A percentile compares a stretch with the other conserved stretches of the same genome.
Conservation (phyloP, 306 rosid genomes). For the Sophora flavescens region DNA sequence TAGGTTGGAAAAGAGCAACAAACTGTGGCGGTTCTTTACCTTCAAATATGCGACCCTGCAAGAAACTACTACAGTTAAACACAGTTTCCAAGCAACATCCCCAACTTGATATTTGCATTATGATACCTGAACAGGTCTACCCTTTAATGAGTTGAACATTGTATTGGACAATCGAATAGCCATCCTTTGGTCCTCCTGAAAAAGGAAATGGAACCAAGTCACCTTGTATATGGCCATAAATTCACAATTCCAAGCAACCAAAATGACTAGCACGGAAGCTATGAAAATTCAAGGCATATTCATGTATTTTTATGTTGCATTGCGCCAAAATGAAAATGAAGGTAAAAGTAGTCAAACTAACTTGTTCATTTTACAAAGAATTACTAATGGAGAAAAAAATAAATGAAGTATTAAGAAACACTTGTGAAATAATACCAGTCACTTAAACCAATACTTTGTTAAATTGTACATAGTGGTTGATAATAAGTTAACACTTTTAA, state of each 20-base stretch:
- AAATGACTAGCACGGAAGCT: conserved; percentile 15
- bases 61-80: conserved; percentile 50
- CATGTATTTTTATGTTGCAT: conserved; percentile 8
- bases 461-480: neutral
- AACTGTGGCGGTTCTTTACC: conserved; percentile 97
- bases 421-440: neutral
- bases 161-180: conserved; percentile 86
- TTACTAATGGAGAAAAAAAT: conserved; percentile 4
- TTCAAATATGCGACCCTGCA: conserved; percentile 89
- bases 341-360: too few species aligned
- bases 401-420: neutral
- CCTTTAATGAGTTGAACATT: conserved; percentile 95
- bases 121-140: conserved; percentile 96
- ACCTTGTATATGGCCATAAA: conserved; percentile 36
- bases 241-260: neutral
- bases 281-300: conserved; percentile 21
- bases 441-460: neutral
- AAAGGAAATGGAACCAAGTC: conserved; percentile 39
- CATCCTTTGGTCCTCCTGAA: conserved; percentile 92
- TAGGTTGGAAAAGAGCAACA: conserved; percentile 90
- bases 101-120: conserved; percentile 46
- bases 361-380: too few species aligned
- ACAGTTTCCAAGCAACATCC: conserved; percentile 34
- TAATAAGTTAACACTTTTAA: neutral
- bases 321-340: too few species aligned